Evolutionary conservation across 257 asterid genomes (phyloP).

Genomic region (Salvia splendens): DNA sequence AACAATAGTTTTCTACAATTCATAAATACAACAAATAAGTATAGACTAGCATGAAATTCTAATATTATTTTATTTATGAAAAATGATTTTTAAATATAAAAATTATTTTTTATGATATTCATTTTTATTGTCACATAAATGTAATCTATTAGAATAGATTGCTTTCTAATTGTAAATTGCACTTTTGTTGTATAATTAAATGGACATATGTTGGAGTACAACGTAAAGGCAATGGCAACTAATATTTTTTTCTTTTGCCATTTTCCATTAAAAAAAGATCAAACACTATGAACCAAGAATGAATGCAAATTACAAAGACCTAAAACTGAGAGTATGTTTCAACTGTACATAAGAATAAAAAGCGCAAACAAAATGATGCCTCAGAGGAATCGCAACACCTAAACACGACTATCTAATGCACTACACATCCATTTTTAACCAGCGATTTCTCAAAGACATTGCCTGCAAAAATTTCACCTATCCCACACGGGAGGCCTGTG

Average conservation of each 20-base stretch:
- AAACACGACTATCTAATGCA: conserved; percentile 34
- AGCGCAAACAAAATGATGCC: conserved; percentile 33
- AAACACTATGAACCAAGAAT: conserved; percentile 40
- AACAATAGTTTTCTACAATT: no score
- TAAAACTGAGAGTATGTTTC: conserved; percentile 28
- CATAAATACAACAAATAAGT: no score
- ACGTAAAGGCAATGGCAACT: conserved; percentile 7
- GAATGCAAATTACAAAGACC: conserved; percentile 56
- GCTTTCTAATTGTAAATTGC: no score
- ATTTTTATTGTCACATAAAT: no score
- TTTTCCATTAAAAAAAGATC: conserved; percentile 33
- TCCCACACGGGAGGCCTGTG: conserved; percentile 86
- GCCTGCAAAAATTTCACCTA: conserved; percentile 65
- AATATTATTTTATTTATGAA: no score
- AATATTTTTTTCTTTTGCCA: conserved; percentile 22
- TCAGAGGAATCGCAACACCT: conserved; percentile 34
- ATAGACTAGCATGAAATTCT: no score
- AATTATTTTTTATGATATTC: no score
- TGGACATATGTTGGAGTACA: no score
- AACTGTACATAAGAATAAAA: conserved; percentile 80
- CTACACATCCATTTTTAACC: conserved; percentile 30
- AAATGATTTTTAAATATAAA: no score
- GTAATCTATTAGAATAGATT: no score
- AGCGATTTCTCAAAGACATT: conserved; percentile 22
- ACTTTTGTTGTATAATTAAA: no score